Evolutionary conservation across 2,329 filamentous ascomycete species (phyloP).

Genomic region (Grosmannia penicillata): DNA sequence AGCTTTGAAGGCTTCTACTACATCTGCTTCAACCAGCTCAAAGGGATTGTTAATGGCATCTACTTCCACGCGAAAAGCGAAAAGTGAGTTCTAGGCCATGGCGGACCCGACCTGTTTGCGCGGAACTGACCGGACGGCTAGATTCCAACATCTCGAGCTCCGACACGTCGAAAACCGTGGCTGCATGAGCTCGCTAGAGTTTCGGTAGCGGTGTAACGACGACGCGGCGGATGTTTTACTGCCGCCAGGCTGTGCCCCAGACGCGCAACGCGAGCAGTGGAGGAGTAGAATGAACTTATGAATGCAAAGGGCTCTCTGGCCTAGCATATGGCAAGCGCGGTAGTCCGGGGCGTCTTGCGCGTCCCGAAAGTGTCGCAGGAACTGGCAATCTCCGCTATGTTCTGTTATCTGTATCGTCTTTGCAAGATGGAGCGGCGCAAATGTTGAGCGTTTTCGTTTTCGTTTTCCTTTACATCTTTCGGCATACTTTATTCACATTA

Average conservation of each 20-base stretch:
- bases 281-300: background rate
- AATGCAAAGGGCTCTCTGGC: background rate
- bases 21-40: conserved; percentile 91
- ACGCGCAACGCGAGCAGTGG: background rate
- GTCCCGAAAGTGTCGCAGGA: too few relatives aligned
- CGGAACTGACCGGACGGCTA: too few relatives aligned
- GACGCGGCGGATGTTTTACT: background rate
- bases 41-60: conserved; percentile 77
- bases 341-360: too few relatives aligned
- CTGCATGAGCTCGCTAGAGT: conserved; percentile 77
- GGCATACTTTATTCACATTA: background rate
- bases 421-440: too few relatives aligned
- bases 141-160: conserved; percentile 85
- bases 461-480: background rate
- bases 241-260: background rate
- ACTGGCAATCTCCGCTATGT: too few relatives aligned
- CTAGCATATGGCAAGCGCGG: background rate
- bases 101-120: too few relatives aligned
- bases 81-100: conserved; percentile 48
- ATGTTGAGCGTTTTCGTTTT: too few relatives aligned
- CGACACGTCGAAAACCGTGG: conserved; percentile 76
- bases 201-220: conserved; percentile 43
- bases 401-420: too few relatives aligned
- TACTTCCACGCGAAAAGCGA: conserved; percentile 98
- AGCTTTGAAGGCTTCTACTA: conserved; percentile 99